Evolutionary conservation across 2,329 filamentous ascomycete genomes (phyloP), one percentile per base, ranked within the genome.

Genomic region (Coniochaeta prunicola): DNA sequence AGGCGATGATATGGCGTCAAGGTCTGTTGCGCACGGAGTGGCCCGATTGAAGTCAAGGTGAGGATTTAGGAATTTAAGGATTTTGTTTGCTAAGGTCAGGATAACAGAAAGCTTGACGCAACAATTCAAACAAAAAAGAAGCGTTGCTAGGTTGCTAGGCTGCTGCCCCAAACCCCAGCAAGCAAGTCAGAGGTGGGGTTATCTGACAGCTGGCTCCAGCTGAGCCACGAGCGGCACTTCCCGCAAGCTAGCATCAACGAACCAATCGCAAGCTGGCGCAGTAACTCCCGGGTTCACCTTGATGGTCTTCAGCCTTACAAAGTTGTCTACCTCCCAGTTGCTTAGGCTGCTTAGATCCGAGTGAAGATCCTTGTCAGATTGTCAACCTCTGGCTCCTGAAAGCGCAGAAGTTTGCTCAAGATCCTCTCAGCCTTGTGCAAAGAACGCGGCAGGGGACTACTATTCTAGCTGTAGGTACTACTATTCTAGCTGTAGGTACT

Each of bases 11-110:
- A 9, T 30, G 21, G 24, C 9, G 45, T 7, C 6, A 13, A 50
- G 21, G 19, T 6, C 21, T 26, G n/a, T 48, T 48, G 42, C 42
- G 12, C 21, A 13, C 30, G 45, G 26, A 12, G n/a, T 36, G 54
- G 21, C n/a, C n/a, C n/a, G n/a, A n/a, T 58, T 53, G 45, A 31
- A 15, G 17, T 17, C 19, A 28, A 12, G 54, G 10, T 36, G 34
- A 30, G 15, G 45, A 28, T 17, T 50, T 50, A 28, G 17, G 45
- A 15, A 21, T 15, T 50, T n/a, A n/a, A n/a, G n/a, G n/a, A n/a
- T 50, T 55, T 55, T 55, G 53, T 55, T 55, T 55, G 53, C 9
- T 26, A 26, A 26, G n/a, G n/a, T n/a, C n/a, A n/a, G n/a, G n/a
- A n/a, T 19, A 12, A 30, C 8, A 2, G 36, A 34, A 33, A 55